phyloP scores from a whole-genome alignment of 2,329 filamentous ascomycete genomes.

The Fusarium sp. region DNA sequence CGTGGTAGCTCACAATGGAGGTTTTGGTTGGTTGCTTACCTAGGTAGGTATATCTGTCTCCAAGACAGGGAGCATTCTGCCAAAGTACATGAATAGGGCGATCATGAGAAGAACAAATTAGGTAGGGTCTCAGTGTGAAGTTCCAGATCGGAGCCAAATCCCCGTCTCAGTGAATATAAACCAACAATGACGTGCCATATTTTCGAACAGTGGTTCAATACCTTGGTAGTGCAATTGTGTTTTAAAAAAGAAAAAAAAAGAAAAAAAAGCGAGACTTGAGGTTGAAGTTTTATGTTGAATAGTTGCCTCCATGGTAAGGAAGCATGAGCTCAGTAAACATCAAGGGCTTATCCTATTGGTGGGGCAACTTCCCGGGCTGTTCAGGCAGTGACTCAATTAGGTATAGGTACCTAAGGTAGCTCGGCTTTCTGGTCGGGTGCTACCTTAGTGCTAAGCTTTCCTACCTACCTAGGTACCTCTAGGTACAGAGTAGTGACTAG shows the following conservation, averaged over 20 bases:
- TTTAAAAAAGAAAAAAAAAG: neutral
- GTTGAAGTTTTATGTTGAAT: constrained; percentile 4
- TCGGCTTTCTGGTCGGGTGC: neutral
- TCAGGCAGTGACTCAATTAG: neutral
- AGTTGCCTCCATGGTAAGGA: neutral
- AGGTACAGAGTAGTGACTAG: neutral
- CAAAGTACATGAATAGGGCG: neutral
- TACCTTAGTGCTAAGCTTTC: neutral
- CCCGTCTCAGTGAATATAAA: neutral
- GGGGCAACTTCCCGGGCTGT: constrained; percentile 6
- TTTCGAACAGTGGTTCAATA: neutral
- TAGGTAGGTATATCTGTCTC: neutral
- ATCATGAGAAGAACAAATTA: neutral
- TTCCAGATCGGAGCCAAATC: neutral
- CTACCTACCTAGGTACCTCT: neutral
- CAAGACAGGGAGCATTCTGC: neutral
- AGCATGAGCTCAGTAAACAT: constrained; percentile 9
- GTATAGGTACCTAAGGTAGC: neutral
- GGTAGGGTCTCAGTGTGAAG: neutral
- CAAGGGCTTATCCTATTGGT: constrained; percentile 11
- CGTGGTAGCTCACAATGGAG: neutral
- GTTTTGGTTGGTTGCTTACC: neutral
- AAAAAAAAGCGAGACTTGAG: neutral
- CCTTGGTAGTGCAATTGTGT: neutral
- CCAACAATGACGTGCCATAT: constrained; percentile 17